These are phyloP conservation scores for Camellia sinensis DNA, from an alignment of 148 eudicot species.

Conservation along the genomic window DNA sequence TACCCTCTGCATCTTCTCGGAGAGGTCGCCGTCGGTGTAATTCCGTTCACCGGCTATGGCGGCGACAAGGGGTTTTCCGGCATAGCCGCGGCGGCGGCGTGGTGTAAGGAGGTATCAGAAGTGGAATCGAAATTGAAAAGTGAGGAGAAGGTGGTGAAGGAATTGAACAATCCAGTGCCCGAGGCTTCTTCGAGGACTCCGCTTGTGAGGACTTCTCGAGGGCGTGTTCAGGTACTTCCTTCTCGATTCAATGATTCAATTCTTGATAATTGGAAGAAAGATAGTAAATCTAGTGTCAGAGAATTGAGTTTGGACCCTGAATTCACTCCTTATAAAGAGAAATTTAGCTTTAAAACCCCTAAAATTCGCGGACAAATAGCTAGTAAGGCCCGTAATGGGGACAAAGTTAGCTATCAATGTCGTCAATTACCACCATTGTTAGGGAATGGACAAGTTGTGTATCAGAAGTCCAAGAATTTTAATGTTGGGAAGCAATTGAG, in stretches of 20 bases:
- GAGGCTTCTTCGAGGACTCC: conserved; percentile 53
- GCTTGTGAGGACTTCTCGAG: conserved; percentile 76
- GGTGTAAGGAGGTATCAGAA: conserved; percentile 38
- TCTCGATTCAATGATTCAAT: conserved; percentile 87
- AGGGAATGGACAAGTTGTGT: conserved; percentile 15
- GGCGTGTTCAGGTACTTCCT: conserved; percentile 91
- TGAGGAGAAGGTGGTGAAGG: conserved; percentile 17
- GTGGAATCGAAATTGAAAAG: conserved; percentile 29
- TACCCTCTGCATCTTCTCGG: conserved; percentile 71
- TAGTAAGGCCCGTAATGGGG: conserved; percentile 25
- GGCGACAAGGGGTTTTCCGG: conserved; percentile 22
- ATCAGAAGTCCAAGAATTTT: conserved; percentile 26
- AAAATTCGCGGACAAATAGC: conserved; percentile 23
- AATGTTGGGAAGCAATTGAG: conserved; percentile 32
- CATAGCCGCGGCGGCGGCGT: conserved; percentile 19
- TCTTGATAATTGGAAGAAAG: conserved; percentile 98
- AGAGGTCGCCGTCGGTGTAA: conserved; percentile 68
- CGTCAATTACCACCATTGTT: conserved; percentile 29
- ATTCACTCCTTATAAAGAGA: conserved; percentile 32
- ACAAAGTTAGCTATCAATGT: conserved; percentile 25
- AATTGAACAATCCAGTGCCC: conserved; percentile 23
- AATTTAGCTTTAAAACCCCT: conserved; percentile 27
- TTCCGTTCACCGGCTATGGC: conserved; percentile 44
- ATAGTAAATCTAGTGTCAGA: conserved; percentile 33
- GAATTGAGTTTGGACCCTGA: conserved; percentile 33